These are phyloP conservation scores for Nephelium lappaceum DNA, from an alignment of 345 rosid genomes.

Conservation along the genomic window DNA sequence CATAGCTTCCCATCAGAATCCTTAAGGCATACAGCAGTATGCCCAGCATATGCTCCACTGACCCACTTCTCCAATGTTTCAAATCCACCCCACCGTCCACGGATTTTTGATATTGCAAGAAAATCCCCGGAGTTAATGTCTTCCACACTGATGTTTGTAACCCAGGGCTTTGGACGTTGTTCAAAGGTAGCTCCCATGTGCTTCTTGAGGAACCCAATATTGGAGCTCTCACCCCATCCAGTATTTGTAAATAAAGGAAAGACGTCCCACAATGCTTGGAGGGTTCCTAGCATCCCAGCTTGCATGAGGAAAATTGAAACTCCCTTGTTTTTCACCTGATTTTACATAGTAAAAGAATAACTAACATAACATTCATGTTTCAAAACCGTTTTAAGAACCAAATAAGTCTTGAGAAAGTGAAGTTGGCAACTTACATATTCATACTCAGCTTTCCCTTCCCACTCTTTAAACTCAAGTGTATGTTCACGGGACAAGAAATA, in stretches of 20 bases:
- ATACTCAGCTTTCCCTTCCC: slow-evolving; percentile 89
- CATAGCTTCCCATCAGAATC: slow-evolving; percentile 94
- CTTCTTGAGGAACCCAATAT: slow-evolving; percentile 78
- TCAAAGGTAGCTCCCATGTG: slow-evolving; percentile 88
- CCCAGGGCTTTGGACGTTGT: slow-evolving; percentile 83
- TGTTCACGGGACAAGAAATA: slow-evolving; percentile 84
- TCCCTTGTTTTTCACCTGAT: slow-evolving; percentile 86
- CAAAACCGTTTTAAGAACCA: slow-evolving; percentile 12
- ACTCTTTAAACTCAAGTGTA: slow-evolving; percentile 69
- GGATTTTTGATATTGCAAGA: slow-evolving; percentile 85
- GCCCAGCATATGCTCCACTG: slow-evolving; percentile 98
- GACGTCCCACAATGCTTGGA: slow-evolving; percentile 91
- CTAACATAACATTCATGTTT: slow-evolving; percentile 4
- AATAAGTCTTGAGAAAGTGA: slow-evolving; percentile 2
- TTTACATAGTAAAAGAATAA: background rate
- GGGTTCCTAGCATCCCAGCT: slow-evolving; percentile 98
- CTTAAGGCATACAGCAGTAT: slow-evolving; percentile 81
- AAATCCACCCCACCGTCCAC: slow-evolving; percentile 95
- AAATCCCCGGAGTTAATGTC: slow-evolving; percentile 92
- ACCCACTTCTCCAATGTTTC: slow-evolving; percentile 99
- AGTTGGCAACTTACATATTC: slow-evolving; percentile 65
- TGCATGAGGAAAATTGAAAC: slow-evolving; percentile 95
- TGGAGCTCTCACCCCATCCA: slow-evolving; percentile 91
- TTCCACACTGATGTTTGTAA: slow-evolving; percentile 60
- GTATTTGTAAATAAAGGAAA: slow-evolving; percentile 95